phyloP scores from a whole-genome alignment of 2,329 filamentous ascomycete genomes.

The Lecanosticta acicola region DNA sequence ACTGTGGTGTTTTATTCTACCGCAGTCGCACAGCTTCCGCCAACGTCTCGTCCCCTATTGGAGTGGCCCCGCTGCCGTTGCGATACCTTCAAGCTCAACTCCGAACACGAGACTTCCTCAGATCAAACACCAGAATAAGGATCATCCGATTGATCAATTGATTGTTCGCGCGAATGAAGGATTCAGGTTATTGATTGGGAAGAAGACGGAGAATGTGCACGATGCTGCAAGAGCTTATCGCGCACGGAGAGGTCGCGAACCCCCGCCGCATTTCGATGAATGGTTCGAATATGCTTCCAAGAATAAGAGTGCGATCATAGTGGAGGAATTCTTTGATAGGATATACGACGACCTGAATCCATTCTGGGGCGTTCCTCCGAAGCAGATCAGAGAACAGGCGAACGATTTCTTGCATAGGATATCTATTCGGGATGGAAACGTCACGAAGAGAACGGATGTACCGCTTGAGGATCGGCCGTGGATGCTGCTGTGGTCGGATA shows the following conservation, averaged over 20 bases:
- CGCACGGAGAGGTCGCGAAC: conserved; percentile 42
- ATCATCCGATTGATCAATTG: conserved; percentile 38
- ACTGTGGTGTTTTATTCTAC: conserved; percentile 20
- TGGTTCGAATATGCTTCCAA: conserved; percentile 44
- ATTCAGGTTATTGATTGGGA: conserved; percentile 29
- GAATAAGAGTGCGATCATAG: conserved; percentile 39
- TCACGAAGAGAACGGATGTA: conserved; percentile 26
- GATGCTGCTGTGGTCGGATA: conserved; percentile 39
- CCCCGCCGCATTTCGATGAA: conserved; percentile 46
- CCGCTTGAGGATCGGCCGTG: conserved; percentile 31
- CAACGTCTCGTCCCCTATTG: conserved; percentile 16
- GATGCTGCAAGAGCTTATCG: conserved; percentile 41
- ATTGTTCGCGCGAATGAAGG: conserved; percentile 33
- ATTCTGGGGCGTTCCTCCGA: conserved; percentile 44
- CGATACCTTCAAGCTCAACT: conserved; percentile 1
- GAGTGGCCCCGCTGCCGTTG: neutral
- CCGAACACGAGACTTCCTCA: conserved; percentile 8
- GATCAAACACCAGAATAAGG: conserved; percentile 10
- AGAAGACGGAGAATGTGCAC: conserved; percentile 34
- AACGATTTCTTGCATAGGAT: conserved; percentile 36
- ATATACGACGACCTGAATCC: conserved; percentile 47
- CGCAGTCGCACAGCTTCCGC: conserved; percentile 17
- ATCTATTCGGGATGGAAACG: conserved; percentile 38
- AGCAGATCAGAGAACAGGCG: conserved; percentile 39
- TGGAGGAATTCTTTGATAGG: conserved; percentile 49